Base-by-base conservation (phyloP, 805 yeast species). In the Spathaspora passalidarum region DNA sequence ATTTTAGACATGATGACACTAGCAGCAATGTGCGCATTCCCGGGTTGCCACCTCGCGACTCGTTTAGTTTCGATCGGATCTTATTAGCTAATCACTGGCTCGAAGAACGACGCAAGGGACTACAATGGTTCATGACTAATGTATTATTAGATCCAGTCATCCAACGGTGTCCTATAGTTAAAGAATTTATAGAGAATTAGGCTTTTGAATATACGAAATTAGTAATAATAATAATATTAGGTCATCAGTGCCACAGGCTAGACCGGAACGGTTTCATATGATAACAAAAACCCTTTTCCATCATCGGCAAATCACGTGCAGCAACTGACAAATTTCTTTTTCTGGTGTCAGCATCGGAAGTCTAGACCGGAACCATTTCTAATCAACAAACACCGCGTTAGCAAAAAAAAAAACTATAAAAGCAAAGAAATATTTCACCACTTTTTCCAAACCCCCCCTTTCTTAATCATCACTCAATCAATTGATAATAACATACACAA, bases 71-170 rank as follows among this genome's bases (percentile, higher is more conserved):
- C 17, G 65, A 59, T 47, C 49, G 75, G 37, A 38, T 66, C 61
- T 62, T 75, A 48, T 62, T 72, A 55, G 59, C 71, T 39, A 62
- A 55, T 36, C 57, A 52, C 17, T 81, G 85, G 79, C 57, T 82
- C 7, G 82, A 79, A 47, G 66, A 66, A 13, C 60, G 88, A 38
- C 62, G 85, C 16, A 72, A 69, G 47, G 83, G 84, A 0, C 60
- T 82, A 18, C 87, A 82, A 54, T 77, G 76, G 72, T 82, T 83
- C 63, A 56, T 82, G 56, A 77, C 78, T 53, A 73, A 73, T 37
- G 73, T 80, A 4, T 60, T 82, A 11, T 62, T 81, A 53, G 77
- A 81, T 52, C 80, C 85, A 0, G 58, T 65, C 18, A 60, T 68
- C 23, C 67, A 68, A 49, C 66, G 66, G 38, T 60, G 69, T 13